Conservation (phyloP, 140 eudicot species). For the Ambrosia hybrid region DNA sequence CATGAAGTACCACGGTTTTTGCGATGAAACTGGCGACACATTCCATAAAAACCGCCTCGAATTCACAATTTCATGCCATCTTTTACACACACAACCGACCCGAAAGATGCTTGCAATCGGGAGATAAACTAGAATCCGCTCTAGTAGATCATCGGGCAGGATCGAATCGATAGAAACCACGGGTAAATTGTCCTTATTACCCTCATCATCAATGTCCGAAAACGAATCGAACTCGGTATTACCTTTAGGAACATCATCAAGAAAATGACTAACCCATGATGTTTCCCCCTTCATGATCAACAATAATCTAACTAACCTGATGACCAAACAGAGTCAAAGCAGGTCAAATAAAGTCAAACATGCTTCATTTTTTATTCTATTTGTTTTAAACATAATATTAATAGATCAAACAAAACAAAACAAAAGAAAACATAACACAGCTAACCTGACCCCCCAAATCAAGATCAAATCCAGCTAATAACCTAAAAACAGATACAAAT, state of each 20-base stretch:
- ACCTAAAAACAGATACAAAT: constrained; percentile 9
- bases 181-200: constrained; percentile 32
- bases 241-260: constrained; percentile 28
- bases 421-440: neutral
- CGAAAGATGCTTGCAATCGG: constrained; percentile 74
- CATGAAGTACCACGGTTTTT: constrained; percentile 94
- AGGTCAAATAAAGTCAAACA: constrained; percentile 18
- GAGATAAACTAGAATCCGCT: constrained; percentile 60
- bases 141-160: constrained; percentile 77
- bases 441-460: constrained; percentile 24
- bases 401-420: neutral
- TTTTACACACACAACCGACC: constrained; percentile 79
- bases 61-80: constrained; percentile 73
- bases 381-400: neutral
- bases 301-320: constrained; percentile 27
- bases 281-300: constrained; percentile 66
- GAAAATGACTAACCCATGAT: constrained; percentile 78
- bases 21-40: constrained; percentile 35
- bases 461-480: constrained; percentile 28
- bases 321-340: constrained; percentile 1
- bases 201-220: constrained; percentile 51
- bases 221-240: constrained; percentile 33
- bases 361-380: neutral
- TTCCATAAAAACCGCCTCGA: constrained; percentile 78
- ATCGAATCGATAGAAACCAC: constrained; percentile 53